Evolutionary conservation across 768 basidiomycete species (phyloP).

Genomic region (Tremella fuciformis): DNA sequence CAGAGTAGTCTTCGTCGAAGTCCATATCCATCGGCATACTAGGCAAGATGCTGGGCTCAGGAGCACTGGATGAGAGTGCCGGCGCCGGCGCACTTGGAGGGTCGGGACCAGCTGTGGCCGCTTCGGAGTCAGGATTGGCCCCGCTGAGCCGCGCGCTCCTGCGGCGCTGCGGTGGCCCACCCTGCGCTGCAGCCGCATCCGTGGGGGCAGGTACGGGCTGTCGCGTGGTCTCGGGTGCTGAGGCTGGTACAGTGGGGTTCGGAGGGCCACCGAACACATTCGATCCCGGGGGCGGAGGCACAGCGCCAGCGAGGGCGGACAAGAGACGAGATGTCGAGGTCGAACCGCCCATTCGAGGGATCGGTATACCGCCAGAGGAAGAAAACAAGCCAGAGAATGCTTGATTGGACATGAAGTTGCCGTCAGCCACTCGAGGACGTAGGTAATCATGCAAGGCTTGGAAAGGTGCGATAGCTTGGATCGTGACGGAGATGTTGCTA

Average conservation of each 20-base stretch:
- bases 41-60: slow-evolving; percentile 34
- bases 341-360: slow-evolving; percentile 50
- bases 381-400: slow-evolving; percentile 65
- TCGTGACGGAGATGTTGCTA: slow-evolving; percentile 85
- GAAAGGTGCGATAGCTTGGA: slow-evolving; percentile 97
- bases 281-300: slow-evolving; percentile 11
- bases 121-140: slow-evolving; percentile 51
- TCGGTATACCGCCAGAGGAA: slow-evolving; percentile 57
- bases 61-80: slow-evolving; percentile 19
- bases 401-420: slow-evolving; percentile 19
- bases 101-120: slow-evolving; percentile 10
- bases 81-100: slow-evolving; percentile 10
- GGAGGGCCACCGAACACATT: too few relatives aligned
- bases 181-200: slow-evolving; percentile 51
- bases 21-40: slow-evolving; percentile 55
- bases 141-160: slow-evolving; percentile 81
- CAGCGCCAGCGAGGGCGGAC: slow-evolving; percentile 32
- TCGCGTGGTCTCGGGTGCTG: slow-evolving; percentile 35
- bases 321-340: slow-evolving; percentile 26
- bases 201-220: slow-evolving; percentile 39
- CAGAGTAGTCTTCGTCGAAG: slow-evolving; percentile 65
- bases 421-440: slow-evolving; percentile 59
- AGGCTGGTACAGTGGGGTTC: slow-evolving; percentile 24
- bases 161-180: slow-evolving; percentile 58
- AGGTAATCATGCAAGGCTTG: slow-evolving; percentile 95